Evolutionary conservation across 73 alveolate genomes (phyloP), one percentile per base, ranked within the genome.

Genomic region (Paramecium tetraurelia): DNA sequence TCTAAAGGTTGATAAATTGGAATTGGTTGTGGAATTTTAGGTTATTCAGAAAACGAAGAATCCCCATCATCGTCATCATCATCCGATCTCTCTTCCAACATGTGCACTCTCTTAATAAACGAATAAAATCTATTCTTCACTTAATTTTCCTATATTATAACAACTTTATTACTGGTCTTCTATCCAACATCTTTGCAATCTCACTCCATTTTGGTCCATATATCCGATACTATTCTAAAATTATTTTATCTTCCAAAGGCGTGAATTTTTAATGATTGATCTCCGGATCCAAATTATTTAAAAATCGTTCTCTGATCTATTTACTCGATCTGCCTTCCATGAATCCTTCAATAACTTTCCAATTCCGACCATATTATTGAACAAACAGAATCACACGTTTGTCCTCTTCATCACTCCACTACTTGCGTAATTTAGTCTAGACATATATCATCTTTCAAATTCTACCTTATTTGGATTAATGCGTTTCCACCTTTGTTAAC

Each of bases 201-300:
- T 80, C 90, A 80, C 90, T 80, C 90, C 90, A 80, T 46, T 80
- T 80, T n/a, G 90, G 90, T 3, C 90, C 90, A 46, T 44, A 80
- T 44, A 80, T 80, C 46, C 72, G 35, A 44, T 44, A 80, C 57
- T 80, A 43, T 11, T 80, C 43, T 41, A 80, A 80, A 24, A 80
- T 80, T 11, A 48, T 44, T 22, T 22, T 41, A 80, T 80, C 90
- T 35, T 80, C 90, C 46, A 43, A 1, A 20, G 46, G 50, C 6
- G 90, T 80, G 22, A 80, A 80, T 35, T 80, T 80, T 80, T 80
- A 33, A 21, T 35, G 36, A 35, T 80, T 80, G 24, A 80, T 80
- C 29, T 80, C 90, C 1, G 90, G 75, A 35, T 80, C 90, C 29
- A 80, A 46, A 46, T 80, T 80, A 63, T 80, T 80, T 40, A 80